These are phyloP conservation scores for Cydonia oblonga DNA, from an alignment of 331 rosid species.

Conservation along the genomic window DNA sequence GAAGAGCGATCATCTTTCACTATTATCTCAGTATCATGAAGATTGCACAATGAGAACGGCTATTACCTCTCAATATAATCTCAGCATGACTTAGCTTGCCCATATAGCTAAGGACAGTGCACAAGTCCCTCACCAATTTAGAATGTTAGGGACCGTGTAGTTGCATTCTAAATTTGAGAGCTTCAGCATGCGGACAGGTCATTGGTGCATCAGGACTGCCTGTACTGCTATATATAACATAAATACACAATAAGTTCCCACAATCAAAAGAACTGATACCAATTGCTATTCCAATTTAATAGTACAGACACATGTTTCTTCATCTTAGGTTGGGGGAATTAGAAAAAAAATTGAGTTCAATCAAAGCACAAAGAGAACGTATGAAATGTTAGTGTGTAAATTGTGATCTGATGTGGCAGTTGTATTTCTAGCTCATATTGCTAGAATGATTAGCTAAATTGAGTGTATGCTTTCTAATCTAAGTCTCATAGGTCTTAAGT, in stretches of 20 bases:
- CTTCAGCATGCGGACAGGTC: background rate
- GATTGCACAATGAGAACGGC: background rate
- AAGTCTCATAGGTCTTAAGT: too few species aligned
- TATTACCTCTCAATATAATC: background rate
- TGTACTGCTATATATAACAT: background rate
- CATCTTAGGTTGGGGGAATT: background rate
- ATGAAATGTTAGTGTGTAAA: too few species aligned
- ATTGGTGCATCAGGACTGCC: background rate
- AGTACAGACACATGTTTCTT: background rate
- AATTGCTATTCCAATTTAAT: background rate
- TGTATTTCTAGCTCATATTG: too few species aligned
- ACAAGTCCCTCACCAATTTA: too few species aligned
- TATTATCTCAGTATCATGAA: background rate
- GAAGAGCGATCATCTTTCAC: background rate
- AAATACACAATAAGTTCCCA: background rate
- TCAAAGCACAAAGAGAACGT: background rate
- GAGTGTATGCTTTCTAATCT: too few species aligned
- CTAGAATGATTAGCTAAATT: too few species aligned
- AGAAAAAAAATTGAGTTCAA: background rate
- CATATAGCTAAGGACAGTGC: background rate
- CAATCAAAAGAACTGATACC: background rate
- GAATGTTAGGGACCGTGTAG: background rate
- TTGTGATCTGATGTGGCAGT: too few species aligned
- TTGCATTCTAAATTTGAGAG: background rate
- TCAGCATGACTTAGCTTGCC: background rate